These are phyloP conservation scores for Lactarius hengduanensis DNA, from an alignment of 768 basidiomycete genomes.

Conservation along the genomic window DNA sequence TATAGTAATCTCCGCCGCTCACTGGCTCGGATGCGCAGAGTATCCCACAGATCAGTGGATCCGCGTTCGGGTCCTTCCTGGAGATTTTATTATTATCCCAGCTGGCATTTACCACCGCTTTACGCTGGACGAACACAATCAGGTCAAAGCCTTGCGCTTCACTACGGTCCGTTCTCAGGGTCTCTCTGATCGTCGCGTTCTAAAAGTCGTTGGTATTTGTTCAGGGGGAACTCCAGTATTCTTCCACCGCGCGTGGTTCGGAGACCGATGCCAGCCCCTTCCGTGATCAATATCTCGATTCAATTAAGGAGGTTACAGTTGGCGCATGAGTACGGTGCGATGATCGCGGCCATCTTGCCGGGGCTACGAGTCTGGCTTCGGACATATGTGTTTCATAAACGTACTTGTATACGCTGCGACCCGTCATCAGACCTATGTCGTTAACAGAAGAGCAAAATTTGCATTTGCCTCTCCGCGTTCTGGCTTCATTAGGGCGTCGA, in stretches of 20 bases:
- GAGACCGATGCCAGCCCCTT: slow-evolving; percentile 64
- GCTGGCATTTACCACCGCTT: slow-evolving; percentile 95
- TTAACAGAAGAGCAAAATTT: too few relatives aligned
- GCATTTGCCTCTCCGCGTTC: too few relatives aligned
- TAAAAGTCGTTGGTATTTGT: background rate
- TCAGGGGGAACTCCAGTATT: slow-evolving; percentile 92
- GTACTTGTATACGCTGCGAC: too few relatives aligned
- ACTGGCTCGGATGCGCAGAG: slow-evolving; percentile 43
- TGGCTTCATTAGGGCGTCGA: too few relatives aligned
- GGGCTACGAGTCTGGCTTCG: too few relatives aligned
- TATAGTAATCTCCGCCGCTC: background rate
- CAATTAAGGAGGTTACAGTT: background rate
- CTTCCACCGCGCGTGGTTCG: slow-evolving; percentile 62
- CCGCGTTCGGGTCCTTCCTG: slow-evolving; percentile 67
- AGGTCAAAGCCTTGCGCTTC: slow-evolving; percentile 41
- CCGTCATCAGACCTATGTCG: too few relatives aligned
- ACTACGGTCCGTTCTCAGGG: slow-evolving; percentile 48
- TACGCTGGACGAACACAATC: slow-evolving; percentile 78
- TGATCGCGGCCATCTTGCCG: too few relatives aligned
- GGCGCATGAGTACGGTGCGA: too few relatives aligned
- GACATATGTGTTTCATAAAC: too few relatives aligned
- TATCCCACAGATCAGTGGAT: slow-evolving; percentile 74
- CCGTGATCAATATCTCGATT: slow-evolving; percentile 59
- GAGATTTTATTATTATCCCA: slow-evolving; percentile 85
- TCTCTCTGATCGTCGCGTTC: background rate